These are phyloP conservation scores for Zalerion maritima DNA, from an alignment of 495 filamentous ascomycete genomes.

Conservation along the genomic window DNA sequence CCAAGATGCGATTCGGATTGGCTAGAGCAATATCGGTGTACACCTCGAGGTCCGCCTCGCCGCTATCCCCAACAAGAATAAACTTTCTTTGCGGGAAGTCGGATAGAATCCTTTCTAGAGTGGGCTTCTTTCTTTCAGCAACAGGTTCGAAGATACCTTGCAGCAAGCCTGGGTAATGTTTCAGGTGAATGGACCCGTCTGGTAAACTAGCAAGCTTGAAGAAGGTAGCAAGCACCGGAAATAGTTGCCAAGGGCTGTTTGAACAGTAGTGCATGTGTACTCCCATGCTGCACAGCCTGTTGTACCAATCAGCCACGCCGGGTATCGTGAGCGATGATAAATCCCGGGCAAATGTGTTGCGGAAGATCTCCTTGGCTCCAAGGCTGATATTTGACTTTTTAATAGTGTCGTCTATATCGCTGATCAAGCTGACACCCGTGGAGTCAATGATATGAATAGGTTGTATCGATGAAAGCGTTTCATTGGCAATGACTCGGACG, in stretches of 20 bases:
- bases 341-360: slow-evolving; percentile 86
- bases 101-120: slow-evolving; percentile 65
- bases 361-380: slow-evolving; percentile 85
- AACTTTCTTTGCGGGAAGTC: slow-evolving; percentile 89
- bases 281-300: slow-evolving; percentile 54
- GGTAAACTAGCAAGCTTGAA: slow-evolving; percentile 72
- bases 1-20: slow-evolving; percentile 66
- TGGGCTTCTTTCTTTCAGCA: slow-evolving; percentile 79
- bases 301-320: slow-evolving; percentile 86
- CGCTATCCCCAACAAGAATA: slow-evolving; percentile 85
- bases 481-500: slow-evolving; percentile 72
- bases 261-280: slow-evolving; percentile 85
- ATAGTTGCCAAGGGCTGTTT: slow-evolving; percentile 93
- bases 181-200: slow-evolving; percentile 79
- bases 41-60: slow-evolving; percentile 91
- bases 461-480: slow-evolving; percentile 66
- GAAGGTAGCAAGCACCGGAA: slow-evolving; percentile 69
- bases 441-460: slow-evolving; percentile 62
- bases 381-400: slow-evolving; percentile 83
- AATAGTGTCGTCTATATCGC: slow-evolving; percentile 95
- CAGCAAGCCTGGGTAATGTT: slow-evolving; percentile 88
- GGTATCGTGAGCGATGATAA: slow-evolving; percentile 65
- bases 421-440: slow-evolving; percentile 81
- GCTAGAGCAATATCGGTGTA: slow-evolving; percentile 84
- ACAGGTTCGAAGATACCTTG: slow-evolving; percentile 97